Base-by-base conservation (phyloP, 129 eudicot species). In the Arctium lappa region DNA sequence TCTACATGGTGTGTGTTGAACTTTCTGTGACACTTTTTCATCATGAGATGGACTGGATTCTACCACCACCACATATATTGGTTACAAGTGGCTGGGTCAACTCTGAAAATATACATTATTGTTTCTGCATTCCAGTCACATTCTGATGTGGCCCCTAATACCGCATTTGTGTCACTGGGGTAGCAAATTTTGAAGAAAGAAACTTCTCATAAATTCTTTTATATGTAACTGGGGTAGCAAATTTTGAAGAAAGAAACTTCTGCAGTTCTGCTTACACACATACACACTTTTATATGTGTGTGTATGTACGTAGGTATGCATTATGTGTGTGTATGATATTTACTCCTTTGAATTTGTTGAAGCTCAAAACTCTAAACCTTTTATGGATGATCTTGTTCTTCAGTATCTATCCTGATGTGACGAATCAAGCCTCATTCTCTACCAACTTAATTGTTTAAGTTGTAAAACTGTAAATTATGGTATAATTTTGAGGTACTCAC, bases 61-160 rank as follows among this genome's bases (percentile, higher is more conserved):
- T 46, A 79, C 62, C 36, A 74, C 42, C 70, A 34, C 72, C 71
- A 16, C 48, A 56, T 42, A 44, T 72, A 33, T 11, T 76, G 70
- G 44, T 82, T 69, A 50, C 72, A 48, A 69, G 46, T 78, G 44
- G 74, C 78, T 79, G 80, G 83, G 76, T 40, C 75, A 40, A 36
- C 63, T 63, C 63, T 79, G 65, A 73, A 68, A 63, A 79, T 74
- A 39, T 65, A 27, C 73, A 72, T 73, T 63, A 73, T 79, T 73
- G 72, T 83, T 44, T 72, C 27, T 83, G 86, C 62, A 65, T 66
- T 12, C 16, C 27, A 2, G 39, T 38, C 62, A 38, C 37, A 72
- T 70, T 69, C 18, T 68, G 62, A 73, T 65, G 80, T 73, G 87
- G 80, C 74, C 78, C 80, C 72, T 36, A 48, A 80, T 65, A 73